Conservation (phyloP, 2,329 filamentous ascomycete genomes). For the Monosporascus cannonballus region DNA sequence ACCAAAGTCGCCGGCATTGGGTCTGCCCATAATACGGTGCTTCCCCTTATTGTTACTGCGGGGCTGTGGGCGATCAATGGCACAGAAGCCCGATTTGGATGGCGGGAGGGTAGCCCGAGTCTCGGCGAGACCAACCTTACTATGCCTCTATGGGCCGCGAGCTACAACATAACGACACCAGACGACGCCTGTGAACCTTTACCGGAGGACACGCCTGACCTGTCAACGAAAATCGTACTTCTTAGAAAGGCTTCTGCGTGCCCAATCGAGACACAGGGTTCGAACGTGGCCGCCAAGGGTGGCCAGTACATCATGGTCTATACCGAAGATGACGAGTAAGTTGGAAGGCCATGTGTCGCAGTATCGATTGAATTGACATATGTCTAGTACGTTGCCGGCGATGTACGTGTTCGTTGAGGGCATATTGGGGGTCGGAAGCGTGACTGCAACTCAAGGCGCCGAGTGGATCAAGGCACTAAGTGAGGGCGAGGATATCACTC, state of each 20-base stretch:
- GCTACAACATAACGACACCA: conserved; percentile 11
- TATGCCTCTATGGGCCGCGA: conserved; percentile 22
- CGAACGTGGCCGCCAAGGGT: conserved; percentile 32
- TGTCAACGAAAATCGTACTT: conserved; percentile 34
- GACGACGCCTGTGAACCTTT: conserved; percentile 31
- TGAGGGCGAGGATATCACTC: conserved; percentile 11
- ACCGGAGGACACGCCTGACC: conserved; percentile 31
- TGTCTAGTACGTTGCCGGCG: background rate
- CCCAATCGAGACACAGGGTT: conserved; percentile 30
- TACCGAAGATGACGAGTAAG: conserved; percentile 15
- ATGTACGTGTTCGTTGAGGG: background rate
- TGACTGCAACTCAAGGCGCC: conserved; percentile 13
- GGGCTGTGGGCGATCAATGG: background rate
- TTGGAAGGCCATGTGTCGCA: background rate
- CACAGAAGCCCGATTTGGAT: conserved; percentile 8
- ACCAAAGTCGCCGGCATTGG: conserved; percentile 7
- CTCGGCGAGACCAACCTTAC: conserved; percentile 7
- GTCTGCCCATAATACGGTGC: conserved; percentile 8
- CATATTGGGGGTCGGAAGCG: conserved; percentile 10
- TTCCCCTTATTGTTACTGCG: conserved; percentile 5
- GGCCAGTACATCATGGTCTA: conserved; percentile 37
- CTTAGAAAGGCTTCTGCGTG: conserved; percentile 29
- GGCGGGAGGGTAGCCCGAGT: conserved; percentile 8
- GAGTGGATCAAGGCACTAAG: conserved; percentile 16
- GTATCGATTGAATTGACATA: conserved; percentile 1